Base-by-base conservation (phyloP, 2,329 filamentous ascomycete genomes). In the Monilinia fructigena region DNA sequence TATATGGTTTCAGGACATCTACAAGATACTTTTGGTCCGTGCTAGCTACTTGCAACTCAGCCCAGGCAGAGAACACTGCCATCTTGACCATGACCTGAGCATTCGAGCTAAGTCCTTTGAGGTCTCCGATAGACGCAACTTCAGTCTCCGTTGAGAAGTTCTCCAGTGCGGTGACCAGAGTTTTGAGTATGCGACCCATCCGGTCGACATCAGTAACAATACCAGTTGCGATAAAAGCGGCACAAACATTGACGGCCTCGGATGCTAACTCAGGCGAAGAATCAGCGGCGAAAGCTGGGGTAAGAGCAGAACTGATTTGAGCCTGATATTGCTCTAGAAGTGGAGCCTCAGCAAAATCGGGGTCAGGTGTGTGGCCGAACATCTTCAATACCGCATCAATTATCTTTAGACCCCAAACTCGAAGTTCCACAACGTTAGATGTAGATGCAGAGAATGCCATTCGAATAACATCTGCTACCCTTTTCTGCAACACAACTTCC, bases 1-100 rank as follows among this genome's bases (percentile, higher is more conserved):
- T 92, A 75, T 98, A 92, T 54, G 95, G 93, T 73, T 90, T 91
- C 63, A 99, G 82, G 14, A 99, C 93, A 70, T 95, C 88, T 23
- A 91, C 85, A 20, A 99, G 82, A 75, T 99, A 98, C 62, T 87
- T 88, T 72, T 98, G 94, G 75, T 98, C 94, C 5, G 87, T 88
- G 78, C 94, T 98, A 35, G 95, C 93, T 69, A 99, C 93, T 78
- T 99, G 95, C 42, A 99, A 83, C 76, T 97, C 92, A 4, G 95
- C 96, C 95, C 95, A 99, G 0, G 94, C 95, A 1, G 94, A 95
- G 77, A 97, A 96, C 2, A 99, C 90, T 0, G 95, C 90, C 86
- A 98, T 95, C 78, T 96, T 97, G 65, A 99, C 92, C 95, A 99
- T 99, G 59, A 97, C 92, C 75, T 96, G 91, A 0, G 95, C 94